Base-by-base conservation (phyloP, 495 filamentous ascomycete species). In the Staphylotrichum longicolle region DNA sequence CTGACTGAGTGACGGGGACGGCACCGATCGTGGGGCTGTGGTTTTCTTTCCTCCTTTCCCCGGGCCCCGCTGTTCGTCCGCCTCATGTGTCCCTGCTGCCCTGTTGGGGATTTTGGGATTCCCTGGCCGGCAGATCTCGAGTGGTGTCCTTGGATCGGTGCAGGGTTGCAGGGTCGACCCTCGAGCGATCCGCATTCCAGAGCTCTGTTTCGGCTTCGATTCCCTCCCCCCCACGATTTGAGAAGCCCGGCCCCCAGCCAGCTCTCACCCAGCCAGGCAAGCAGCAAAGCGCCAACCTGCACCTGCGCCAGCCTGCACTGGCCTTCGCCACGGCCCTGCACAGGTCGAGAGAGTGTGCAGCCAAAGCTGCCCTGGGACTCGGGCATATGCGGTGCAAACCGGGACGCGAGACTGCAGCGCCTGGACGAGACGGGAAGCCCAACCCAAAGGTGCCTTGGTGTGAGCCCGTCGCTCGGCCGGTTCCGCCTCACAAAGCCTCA, bases 401-500 rank as follows among this genome's bases (percentile, higher is more conserved):
- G 52, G 53, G 52, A 27, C 11, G 27, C 33, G 14, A 54, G 33
- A 64, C 40, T 34, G 12, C 50, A 49, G 8, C 45, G 40, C n/a
- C n/a, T 49, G 35, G 54, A 41, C 56, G 57, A 46, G 48, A 62
- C 54, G 30, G 53, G 42, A 64, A 53, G 37, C 5, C 6, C 6
- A 39, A 49, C 49, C 20, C 20, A 27, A 27, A 27, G 20, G 20
- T 27, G 20, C 20, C 20, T 58, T 63, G 60, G 59, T 64, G 68
- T 57, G 50, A 61, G 54, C 46, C n/a, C 57, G 60, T 70, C 63
- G 55, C 66, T 66, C 54, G 66, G 68, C 56, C 66, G 55, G 57
- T 66, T 59, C 60, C 60, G 66, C 54, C 54, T 50, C 44, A 27
- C 20, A 27, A 27, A 27, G 20, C 20, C 20, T 39, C 37, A 7